Percentiles rank a stretch among this genome's conserved stretches.
Evolutionary conservation across 2,329 filamentous ascomycete species (phyloP).

Genomic region (Xylariomycetidae sp.): DNA sequence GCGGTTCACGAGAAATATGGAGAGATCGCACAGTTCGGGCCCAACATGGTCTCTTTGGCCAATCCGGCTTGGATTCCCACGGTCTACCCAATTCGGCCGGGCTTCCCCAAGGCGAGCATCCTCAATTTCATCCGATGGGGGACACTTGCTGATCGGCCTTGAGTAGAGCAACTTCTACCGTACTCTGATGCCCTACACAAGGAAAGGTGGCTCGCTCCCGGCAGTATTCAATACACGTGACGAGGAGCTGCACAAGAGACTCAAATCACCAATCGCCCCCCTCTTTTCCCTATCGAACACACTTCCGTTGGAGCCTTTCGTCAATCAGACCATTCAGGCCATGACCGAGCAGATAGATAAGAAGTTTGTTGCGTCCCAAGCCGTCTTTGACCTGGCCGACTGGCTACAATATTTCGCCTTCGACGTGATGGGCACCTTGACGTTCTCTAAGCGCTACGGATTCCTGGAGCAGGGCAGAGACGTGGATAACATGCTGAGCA

Average conservation of each 20-base stretch:
- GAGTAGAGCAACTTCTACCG: slow-evolving; percentile 22
- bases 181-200: slow-evolving; percentile 18
- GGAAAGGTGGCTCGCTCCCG: slow-evolving; percentile 10
- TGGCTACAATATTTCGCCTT: slow-evolving; percentile 29
- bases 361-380: too few species aligned
- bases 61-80: slow-evolving; percentile 12
- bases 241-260: slow-evolving; percentile 22
- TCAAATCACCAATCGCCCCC: slow-evolving; percentile 22
- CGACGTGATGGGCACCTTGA: slow-evolving; percentile 26
- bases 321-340: slow-evolving; percentile 16
- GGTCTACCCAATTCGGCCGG: slow-evolving; percentile 14
- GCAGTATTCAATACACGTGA: slow-evolving; percentile 27
- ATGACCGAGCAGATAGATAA: slow-evolving; percentile 15
- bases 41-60: slow-evolving; percentile 13
- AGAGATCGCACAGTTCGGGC: slow-evolving; percentile 12
- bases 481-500: slow-evolving; percentile 18
- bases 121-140: background rate
- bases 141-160: background rate
- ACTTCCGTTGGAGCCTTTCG: slow-evolving; percentile 13
- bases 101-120: slow-evolving; percentile 17
- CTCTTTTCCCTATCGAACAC: slow-evolving; percentile 18
- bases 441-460: slow-evolving; percentile 24
- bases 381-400: slow-evolving; percentile 15
- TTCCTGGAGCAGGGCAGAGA: slow-evolving; percentile 24
- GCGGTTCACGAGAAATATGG: slow-evolving; percentile 14